Evolutionary conservation across 176 grass and related monocot species (phyloP).

Genomic region (Juncus inflexus): DNA sequence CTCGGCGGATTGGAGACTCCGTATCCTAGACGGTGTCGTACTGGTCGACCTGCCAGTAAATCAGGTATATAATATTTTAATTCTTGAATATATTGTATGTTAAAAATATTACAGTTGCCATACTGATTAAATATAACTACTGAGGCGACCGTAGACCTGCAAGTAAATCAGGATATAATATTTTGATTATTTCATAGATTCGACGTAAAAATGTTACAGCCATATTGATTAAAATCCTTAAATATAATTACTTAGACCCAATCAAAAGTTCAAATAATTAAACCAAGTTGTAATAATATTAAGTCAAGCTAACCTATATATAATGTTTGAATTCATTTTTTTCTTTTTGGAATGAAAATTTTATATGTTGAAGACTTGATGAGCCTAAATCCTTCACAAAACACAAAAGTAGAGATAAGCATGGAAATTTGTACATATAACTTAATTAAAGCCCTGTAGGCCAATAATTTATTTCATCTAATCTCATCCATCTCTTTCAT

Average conservation of each 20-base stretch:
- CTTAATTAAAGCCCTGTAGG: not conserved
- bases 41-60: conserved; percentile 34
- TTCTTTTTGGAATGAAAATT: not conserved
- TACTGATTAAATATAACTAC: no score
- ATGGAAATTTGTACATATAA: not conserved
- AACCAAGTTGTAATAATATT: no score
- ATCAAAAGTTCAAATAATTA: no score
- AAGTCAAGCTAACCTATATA: not conserved
- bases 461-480: conserved; percentile 9
- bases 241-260: no score
- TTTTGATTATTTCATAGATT: not conserved
- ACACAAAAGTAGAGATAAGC: not conserved
- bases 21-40: conserved; percentile 47
- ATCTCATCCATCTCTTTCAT: conserved; percentile 1
- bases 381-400: not conserved
- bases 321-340: not conserved
- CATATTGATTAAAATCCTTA: no score
- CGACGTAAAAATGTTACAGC: no score
- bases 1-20: conserved; percentile 36
- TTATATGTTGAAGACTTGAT: not conserved
- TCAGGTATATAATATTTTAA: conserved; percentile 35
- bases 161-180: conserved; percentile 37
- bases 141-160: conserved; percentile 12
- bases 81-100: not conserved
- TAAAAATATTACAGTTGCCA: no score